These are phyloP conservation scores for Sonneratia caseolaris DNA, from an alignment of 345 rosid genomes.

Conservation along the genomic window DNA sequence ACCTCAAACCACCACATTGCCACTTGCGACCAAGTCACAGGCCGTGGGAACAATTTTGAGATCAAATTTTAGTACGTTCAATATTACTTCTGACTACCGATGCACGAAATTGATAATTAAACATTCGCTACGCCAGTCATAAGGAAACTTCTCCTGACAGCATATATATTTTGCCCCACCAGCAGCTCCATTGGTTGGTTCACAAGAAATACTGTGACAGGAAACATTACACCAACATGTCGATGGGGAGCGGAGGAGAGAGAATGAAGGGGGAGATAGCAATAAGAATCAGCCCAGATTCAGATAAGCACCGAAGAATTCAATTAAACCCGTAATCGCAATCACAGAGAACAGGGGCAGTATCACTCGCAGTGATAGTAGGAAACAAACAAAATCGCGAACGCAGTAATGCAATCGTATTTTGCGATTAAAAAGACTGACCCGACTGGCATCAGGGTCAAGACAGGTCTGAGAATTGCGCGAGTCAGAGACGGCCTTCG, in stretches of 20 bases:
- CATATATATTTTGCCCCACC: too few relatives aligned
- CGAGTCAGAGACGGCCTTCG: conserved; percentile 87
- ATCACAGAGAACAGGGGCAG: background rate
- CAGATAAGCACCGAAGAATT: too few relatives aligned
- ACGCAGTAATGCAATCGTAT: background rate
- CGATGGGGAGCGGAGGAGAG: background rate
- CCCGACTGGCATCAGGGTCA: conserved; percentile 96
- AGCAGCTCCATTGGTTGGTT: too few relatives aligned
- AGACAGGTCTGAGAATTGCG: conserved; percentile 85
- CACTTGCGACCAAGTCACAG: background rate
- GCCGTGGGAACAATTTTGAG: background rate
- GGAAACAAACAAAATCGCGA: background rate
- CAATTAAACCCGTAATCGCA: background rate
- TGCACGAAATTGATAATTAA: background rate
- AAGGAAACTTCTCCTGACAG: too few relatives aligned
- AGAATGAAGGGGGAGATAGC: too few relatives aligned
- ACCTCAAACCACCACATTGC: background rate
- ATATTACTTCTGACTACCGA: background rate
- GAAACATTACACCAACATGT: background rate
- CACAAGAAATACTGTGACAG: too few relatives aligned
- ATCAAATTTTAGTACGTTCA: too few relatives aligned
- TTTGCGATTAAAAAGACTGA: conserved; percentile 19
- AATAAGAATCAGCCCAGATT: background rate
- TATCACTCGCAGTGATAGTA: background rate
- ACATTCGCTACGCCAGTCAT: background rate